These are phyloP conservation scores for Neurospora tetraspora DNA, from an alignment of 495 filamentous ascomycete species.

Conservation along the genomic window DNA sequence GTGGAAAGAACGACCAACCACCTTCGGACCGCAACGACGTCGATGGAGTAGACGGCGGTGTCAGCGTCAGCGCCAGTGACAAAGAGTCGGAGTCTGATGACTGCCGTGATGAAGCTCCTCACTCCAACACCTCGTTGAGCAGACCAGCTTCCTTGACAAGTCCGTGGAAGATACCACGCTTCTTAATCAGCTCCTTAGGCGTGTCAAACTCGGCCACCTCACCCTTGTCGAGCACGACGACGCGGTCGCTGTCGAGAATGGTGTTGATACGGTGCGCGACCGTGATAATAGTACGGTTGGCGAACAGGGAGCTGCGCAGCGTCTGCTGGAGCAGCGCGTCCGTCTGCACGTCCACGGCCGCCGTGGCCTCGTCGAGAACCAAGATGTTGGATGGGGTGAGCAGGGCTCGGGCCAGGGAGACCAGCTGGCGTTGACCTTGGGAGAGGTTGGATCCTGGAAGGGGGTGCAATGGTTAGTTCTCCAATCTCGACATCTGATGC, in stretches of 20 bases:
- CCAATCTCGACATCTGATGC: neutral
- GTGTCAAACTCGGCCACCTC: slow-evolving; percentile 41
- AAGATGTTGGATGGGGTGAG: slow-evolving; percentile 94
- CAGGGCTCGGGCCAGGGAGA: slow-evolving; percentile 86
- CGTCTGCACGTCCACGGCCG: slow-evolving; percentile 90
- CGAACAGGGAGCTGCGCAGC: slow-evolving; percentile 56
- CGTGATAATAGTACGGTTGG: slow-evolving; percentile 91
- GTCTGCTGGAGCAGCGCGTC: slow-evolving; percentile 72
- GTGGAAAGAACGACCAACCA: neutral
- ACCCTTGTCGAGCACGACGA: slow-evolving; percentile 70
- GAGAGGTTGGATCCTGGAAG: slow-evolving; percentile 61
- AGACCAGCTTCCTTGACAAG: slow-evolving; percentile 40
- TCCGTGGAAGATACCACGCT: slow-evolving; percentile 34
- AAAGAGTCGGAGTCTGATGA: neutral
- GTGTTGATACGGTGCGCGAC: slow-evolving; percentile 98
- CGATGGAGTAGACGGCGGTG: neutral
- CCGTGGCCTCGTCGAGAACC: slow-evolving; percentile 94
- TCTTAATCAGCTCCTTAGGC: slow-evolving; percentile 32
- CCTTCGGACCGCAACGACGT: neutral
- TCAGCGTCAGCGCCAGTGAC: neutral
- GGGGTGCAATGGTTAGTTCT: slow-evolving; percentile 1
- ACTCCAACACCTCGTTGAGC: slow-evolving; percentile 12
- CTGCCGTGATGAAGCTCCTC: neutral
- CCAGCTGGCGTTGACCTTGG: slow-evolving; percentile 81
- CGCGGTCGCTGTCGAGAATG: slow-evolving; percentile 84